Evolutionary conservation across 148 eudicot genomes (phyloP).

Genomic region (Cornus florida): DNA sequence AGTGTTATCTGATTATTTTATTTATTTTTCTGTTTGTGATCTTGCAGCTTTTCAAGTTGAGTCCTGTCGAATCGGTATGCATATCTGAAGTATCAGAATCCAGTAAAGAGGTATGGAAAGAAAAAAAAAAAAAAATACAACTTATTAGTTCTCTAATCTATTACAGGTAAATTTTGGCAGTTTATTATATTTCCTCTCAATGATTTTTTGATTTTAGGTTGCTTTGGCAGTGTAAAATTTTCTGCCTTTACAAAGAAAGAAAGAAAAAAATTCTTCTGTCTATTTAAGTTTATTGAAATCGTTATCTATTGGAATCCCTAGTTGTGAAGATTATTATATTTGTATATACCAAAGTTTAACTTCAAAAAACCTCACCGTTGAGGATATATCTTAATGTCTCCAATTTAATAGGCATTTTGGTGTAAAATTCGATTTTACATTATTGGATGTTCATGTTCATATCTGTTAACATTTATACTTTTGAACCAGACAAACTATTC

Average conservation of each 20-base stretch:
- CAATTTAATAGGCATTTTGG: background rate
- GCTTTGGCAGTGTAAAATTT: background rate
- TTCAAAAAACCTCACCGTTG: background rate
- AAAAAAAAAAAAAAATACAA: no score
- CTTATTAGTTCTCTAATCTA: background rate
- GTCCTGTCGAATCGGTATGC: slow-evolving; percentile 52
- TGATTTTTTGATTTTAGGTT: background rate
- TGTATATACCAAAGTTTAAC: background rate
- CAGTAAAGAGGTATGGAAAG: slow-evolving; percentile 49
- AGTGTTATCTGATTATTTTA: background rate
- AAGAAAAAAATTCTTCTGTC: background rate
- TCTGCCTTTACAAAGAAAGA: no score
- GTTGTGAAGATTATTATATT: background rate
- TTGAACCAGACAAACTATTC: slow-evolving; percentile 57
- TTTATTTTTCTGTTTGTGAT: slow-evolving; percentile 8
- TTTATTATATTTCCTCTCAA: background rate
- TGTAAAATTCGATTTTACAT: background rate
- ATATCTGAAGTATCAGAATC: slow-evolving; percentile 44
- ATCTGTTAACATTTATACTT: slow-evolving; percentile 13
- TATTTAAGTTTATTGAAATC: background rate
- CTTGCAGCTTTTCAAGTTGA: slow-evolving; percentile 60
- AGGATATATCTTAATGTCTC: background rate
- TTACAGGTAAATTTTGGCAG: background rate
- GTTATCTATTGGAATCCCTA: background rate
- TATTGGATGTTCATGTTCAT: background rate